Percentiles rank a stretch among this genome's conserved stretches.
These are phyloP conservation scores for Diaporthe citri DNA, from an alignment of 2,329 filamentous ascomycete species.

Conservation along the genomic window DNA sequence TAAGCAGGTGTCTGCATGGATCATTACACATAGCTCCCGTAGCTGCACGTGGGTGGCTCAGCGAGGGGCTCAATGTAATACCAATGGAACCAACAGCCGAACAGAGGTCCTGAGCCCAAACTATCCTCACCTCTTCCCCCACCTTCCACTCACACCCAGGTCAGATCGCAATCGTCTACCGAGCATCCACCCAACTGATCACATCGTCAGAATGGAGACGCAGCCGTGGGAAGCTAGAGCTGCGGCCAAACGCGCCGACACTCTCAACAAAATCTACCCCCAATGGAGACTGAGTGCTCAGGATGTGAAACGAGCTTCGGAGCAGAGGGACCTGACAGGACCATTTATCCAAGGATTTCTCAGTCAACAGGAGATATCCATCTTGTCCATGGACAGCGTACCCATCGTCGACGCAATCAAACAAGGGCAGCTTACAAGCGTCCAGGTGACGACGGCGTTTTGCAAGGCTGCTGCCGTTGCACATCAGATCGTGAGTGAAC, in stretches of 20 bases:
- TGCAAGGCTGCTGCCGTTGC: neutral
- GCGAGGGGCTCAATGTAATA: neutral
- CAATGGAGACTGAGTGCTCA: neutral
- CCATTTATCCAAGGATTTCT: neutral
- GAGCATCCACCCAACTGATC: neutral
- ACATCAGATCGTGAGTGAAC: neutral
- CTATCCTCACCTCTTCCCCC: neutral
- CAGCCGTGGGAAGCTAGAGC: neutral
- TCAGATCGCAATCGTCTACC: neutral
- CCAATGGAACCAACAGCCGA: neutral
- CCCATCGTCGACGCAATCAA: neutral
- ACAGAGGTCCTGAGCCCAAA: neutral
- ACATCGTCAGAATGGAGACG: neutral
- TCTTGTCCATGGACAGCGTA: neutral
- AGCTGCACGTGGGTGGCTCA: neutral
- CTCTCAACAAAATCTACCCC: neutral
- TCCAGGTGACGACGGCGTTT: neutral
- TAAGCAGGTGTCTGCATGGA: too few species aligned
- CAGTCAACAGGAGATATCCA: neutral
- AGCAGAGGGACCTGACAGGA: neutral
- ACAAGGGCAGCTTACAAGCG: neutral
- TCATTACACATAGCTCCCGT: neutral
- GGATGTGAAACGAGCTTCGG: neutral
- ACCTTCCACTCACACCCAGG: neutral
- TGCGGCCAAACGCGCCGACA: neutral